phyloP scores from a whole-genome alignment of 108 stramenopile genomes.

The Nitzschia sp. region DNA sequence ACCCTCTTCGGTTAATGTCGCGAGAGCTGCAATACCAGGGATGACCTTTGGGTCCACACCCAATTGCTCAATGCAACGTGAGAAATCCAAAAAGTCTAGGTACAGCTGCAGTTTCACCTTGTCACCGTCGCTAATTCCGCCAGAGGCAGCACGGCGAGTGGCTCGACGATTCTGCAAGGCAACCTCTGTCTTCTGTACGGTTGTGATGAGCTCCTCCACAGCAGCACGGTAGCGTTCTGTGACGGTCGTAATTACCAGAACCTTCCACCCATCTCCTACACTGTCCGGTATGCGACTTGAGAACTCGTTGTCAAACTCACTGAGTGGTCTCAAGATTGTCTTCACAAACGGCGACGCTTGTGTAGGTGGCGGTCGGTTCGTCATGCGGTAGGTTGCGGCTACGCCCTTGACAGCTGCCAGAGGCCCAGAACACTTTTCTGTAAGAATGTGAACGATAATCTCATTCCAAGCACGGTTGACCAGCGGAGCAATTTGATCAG shows the following conservation, averaged over 20 bases:
- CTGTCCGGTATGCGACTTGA: conserved; percentile 67
- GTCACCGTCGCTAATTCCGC: conserved; percentile 88
- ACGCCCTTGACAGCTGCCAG: conserved; percentile 87
- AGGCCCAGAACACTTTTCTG: conserved; percentile 66
- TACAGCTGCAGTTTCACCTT: conserved; percentile 85
- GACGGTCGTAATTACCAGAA: conserved; percentile 51
- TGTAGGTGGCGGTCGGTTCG: conserved; percentile 84
- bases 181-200: conserved; percentile 82
- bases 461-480: conserved; percentile 73
- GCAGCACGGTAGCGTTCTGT: conserved; percentile 67
- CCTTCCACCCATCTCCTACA: conserved; percentile 71
- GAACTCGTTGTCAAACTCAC: conserved; percentile 67
- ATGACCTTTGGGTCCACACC: conserved; percentile 57
- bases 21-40: conserved; percentile 61
- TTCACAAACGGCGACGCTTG: conserved; percentile 80
- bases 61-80: conserved; percentile 47
- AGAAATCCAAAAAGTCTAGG: conserved; percentile 69
- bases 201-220: conserved; percentile 77
- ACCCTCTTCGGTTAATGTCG: conserved; percentile 62
- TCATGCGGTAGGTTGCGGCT: conserved; percentile 90
- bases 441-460: conserved; percentile 71
- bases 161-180: conserved; percentile 69
- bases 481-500: conserved; percentile 62
- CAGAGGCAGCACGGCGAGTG: conserved; percentile 66
- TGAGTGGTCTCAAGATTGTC: conserved; percentile 74